These are phyloP conservation scores for Solanum sejunctum DNA, from an alignment of 257 asterid genomes.

Conservation along the genomic window DNA sequence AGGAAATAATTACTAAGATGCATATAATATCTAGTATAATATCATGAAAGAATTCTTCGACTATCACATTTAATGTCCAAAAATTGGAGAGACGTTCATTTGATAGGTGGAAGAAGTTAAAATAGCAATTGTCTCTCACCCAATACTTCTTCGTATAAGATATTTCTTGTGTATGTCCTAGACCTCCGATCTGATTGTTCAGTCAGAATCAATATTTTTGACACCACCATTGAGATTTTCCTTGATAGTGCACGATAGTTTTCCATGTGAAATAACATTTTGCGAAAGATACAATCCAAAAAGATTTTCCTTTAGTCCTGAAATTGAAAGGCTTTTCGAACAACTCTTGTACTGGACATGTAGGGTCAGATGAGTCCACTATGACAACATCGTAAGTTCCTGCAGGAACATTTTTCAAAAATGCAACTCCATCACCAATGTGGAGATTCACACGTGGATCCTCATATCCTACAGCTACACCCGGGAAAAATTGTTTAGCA, in stretches of 20 bases:
- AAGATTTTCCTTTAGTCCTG: too few species aligned
- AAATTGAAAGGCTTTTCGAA: conserved; percentile 75
- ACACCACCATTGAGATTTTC: background rate
- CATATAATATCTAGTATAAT: too few species aligned
- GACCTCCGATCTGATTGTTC: background rate
- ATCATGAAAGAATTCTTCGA: too few species aligned
- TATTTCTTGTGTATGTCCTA: background rate
- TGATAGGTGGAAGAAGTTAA: too few species aligned
- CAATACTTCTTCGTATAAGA: background rate
- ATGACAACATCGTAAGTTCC: conserved; percentile 91
- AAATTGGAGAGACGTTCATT: too few species aligned
- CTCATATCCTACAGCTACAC: conserved; percentile 79
- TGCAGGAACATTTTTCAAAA: conserved; percentile 73
- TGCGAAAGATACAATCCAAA: too few species aligned
- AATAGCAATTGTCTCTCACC: background rate
- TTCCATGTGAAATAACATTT: too few species aligned
- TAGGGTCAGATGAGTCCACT: conserved; percentile 60
- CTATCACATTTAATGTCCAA: too few species aligned
- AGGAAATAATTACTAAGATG: too few species aligned
- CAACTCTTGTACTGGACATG: conserved; percentile 98
- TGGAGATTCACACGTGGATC: conserved; percentile 90
- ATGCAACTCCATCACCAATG: conserved; percentile 96
- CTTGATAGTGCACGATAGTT: background rate
- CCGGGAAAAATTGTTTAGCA: conserved; percentile 78
- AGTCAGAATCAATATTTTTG: background rate